These are phyloP conservation scores for Salvia sclarea DNA, from an alignment of 305 asterid species.

Conservation along the genomic window DNA sequence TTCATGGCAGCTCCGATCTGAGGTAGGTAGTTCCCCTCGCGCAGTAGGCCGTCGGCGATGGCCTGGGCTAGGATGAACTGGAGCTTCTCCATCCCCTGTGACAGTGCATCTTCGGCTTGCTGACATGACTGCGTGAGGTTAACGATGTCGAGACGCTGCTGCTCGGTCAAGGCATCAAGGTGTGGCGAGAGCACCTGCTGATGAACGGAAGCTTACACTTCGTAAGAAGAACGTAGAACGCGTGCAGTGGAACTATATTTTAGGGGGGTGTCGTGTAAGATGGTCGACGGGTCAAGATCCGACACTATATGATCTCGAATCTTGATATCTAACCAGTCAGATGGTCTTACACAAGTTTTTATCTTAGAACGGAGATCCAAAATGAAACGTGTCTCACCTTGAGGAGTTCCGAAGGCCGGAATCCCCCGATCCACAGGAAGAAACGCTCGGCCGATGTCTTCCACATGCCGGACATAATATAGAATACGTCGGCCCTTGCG, in stretches of 20 bases:
- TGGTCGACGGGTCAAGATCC: too few species aligned
- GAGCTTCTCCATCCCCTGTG: conserved; percentile 85
- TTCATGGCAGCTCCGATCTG: conserved; percentile 68
- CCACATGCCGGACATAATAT: conserved; percentile 85
- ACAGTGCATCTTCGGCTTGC: conserved; percentile 93
- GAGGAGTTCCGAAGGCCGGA: conserved; percentile 87
- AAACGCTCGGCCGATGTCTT: conserved; percentile 82
- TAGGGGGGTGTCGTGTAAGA: too few species aligned
- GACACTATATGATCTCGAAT: too few species aligned
- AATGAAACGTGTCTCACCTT: conserved; percentile 46
- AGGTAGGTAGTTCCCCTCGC: conserved; percentile 58
- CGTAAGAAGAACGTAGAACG: background rate
- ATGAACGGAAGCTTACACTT: background rate
- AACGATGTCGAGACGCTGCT: conserved; percentile 45
- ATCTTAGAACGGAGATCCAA: too few species aligned
- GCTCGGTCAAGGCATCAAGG: conserved; percentile 55
- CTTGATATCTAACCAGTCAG: too few species aligned
- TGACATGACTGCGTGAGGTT: conserved; percentile 71
- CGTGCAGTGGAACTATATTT: too few species aligned
- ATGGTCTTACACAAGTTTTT: too few species aligned
- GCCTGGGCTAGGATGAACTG: conserved; percentile 57
- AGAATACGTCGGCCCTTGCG: conserved; percentile 75
- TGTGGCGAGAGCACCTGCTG: conserved; percentile 66
- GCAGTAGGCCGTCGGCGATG: conserved; percentile 52
- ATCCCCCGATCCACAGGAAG: conserved; percentile 92